Conservation (phyloP, 176 grass and related monocot species). For the Avena sativa region DNA sequence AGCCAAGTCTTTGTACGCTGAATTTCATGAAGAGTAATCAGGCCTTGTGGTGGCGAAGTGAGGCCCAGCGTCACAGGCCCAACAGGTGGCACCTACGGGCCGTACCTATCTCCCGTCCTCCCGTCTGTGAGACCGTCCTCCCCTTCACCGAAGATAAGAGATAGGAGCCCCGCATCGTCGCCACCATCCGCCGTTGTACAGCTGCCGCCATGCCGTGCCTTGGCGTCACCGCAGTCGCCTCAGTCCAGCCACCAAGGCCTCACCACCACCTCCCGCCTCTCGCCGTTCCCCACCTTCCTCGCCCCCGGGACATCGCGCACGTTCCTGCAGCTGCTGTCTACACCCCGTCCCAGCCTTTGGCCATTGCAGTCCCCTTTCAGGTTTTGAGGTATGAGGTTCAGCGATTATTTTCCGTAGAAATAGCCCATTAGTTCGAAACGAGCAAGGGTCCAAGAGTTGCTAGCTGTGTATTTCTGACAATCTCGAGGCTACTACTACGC, state of each 20-base stretch:
- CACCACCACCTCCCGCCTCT: neutral
- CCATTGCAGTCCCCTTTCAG: neutral
- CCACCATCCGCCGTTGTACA: neutral
- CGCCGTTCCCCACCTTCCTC: neutral
- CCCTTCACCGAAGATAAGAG: neutral
- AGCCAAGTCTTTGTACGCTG: no score
- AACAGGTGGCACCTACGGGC: neutral
- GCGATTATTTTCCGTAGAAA: no score
- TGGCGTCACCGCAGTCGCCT: neutral
- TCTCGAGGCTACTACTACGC: neutral
- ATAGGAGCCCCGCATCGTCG: slow-evolving; percentile 3
- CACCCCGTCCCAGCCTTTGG: neutral
- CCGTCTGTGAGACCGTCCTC: neutral
- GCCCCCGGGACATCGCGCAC: neutral
- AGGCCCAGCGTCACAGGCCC: neutral
- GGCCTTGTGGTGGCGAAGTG: no score
- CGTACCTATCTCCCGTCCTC: neutral
- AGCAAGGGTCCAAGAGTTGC: neutral
- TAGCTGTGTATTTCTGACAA: neutral
- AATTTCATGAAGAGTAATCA: no score
- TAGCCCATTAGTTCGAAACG: no score
- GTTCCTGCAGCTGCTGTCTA: neutral
- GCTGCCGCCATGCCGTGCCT: slow-evolving; percentile 9
- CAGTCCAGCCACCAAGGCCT: neutral
- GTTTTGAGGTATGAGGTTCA: neutral